Evolutionary conservation across 306 rosid species (phyloP).

Genomic region (Lathyrus oleraceus): DNA sequence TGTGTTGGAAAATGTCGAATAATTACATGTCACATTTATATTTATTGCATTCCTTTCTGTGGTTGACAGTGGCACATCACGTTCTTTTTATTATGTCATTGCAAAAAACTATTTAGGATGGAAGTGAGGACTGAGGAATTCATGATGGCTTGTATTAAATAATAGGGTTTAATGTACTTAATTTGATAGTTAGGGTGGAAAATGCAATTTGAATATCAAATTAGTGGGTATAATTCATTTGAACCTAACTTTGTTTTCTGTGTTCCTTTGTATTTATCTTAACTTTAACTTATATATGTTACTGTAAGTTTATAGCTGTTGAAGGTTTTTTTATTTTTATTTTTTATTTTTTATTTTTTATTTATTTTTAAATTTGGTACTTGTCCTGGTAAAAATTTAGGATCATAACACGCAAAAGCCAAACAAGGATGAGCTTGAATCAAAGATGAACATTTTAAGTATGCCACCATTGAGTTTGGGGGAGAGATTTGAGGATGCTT

Average conservation of each 20-base stretch:
- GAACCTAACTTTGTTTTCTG: not conserved
- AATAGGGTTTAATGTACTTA: not conserved
- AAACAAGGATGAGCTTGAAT: conserved; percentile 39
- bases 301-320: conserved; percentile 9
- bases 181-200: conserved; percentile 3
- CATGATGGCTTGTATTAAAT: not conserved
- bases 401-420: conserved; percentile 43
- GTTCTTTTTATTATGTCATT: conserved; percentile 25
- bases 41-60: conserved; percentile 8
- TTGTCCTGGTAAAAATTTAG: conserved; percentile 45
- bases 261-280: not conserved
- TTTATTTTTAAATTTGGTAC: conserved; percentile 20
- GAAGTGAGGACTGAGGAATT: not conserved
- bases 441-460: conserved; percentile 53
- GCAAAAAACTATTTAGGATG: conserved; percentile 7
- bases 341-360: too few species aligned
- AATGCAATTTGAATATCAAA: conserved; percentile 4
- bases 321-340: not conserved
- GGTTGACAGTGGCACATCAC: not conserved
- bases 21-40: conserved; percentile 7
- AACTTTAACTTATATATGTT: conserved; percentile 14
- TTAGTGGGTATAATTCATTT: conserved; percentile 22
- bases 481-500: conserved; percentile 87
- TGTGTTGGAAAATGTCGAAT: not conserved
- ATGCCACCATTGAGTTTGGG: conserved; percentile 84